Evolutionary conservation across 2,329 filamentous ascomycete species (phyloP), one percentile per base, ranked within the genome.

Genomic region (Colletotrichum kahawae): DNA sequence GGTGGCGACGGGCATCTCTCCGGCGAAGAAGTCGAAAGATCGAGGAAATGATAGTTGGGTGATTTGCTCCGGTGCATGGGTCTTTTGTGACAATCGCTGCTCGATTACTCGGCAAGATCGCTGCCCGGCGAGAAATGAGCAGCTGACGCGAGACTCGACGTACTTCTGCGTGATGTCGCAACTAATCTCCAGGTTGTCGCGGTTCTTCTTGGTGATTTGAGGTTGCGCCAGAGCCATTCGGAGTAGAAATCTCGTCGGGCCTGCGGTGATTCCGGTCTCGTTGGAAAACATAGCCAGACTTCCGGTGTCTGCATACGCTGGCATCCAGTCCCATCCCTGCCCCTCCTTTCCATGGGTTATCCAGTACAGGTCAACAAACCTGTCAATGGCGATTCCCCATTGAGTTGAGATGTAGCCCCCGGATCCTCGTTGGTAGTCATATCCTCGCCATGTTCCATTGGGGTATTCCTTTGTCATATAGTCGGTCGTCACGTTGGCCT

Each of bases 111-210:
- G 24, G 54, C 72, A 75, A 18, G 13, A 51, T 14, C 43, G 72
- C 14, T 51, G 48, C 27, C 38, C 33, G n/a, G 16, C 31, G 8
- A n/a, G 4, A 16, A 43, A 63, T n/a, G 60, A 57, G 69, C 73
- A 75, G 16, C 31, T 56, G 33, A 75, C 48, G 12, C 56, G 56
- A 2, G 64, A 71, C 18, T 72, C 73, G 3, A 75, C 69, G 48
- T 75, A 72, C 14, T 64, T 34, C 54, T 74, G 71, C 8, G 36
- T 70, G 27, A 66, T 29, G 29, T 27, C 36, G 60, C 71, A 74
- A 54, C 54, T 18, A 12, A 51, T 38, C 21, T 24, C 43, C 2
- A 57, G 16, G 16, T 48, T 24, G 31, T 66, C 48, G 16, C 31
- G 57, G 2, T 43, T 14, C 14, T 18, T 36, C 16, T 24, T 34